Evolutionary conservation across 768 basidiomycete species (phyloP).

Genomic region (Xerocomus brunneocitrinus): DNA sequence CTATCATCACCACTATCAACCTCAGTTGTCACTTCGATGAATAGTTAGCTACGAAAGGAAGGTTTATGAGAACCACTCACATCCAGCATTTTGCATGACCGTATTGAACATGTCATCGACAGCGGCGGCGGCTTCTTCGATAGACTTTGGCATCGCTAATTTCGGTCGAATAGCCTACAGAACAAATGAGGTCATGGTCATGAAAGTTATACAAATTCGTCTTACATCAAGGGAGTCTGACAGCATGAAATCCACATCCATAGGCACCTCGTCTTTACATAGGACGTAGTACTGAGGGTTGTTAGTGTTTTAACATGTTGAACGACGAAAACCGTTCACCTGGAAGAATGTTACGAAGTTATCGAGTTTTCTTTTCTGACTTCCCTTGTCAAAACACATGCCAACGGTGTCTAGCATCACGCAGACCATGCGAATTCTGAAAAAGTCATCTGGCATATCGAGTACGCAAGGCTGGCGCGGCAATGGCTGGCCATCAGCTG

Average conservation of each 20-base stretch:
- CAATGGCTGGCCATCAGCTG: conserved; percentile 86
- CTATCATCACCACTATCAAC: conserved; percentile 49
- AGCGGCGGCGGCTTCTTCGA: conserved; percentile 81
- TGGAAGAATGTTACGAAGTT: conserved; percentile 92
- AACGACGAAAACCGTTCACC: conserved; percentile 38
- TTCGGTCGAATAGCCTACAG: conserved; percentile 83
- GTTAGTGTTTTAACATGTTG: conserved; percentile 3
- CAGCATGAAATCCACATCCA: conserved; percentile 98
- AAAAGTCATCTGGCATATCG: conserved; percentile 95
- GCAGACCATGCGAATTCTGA: conserved; percentile 88
- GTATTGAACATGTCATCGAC: conserved; percentile 87
- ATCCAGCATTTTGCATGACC: conserved; percentile 55
- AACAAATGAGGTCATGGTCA: neutral
- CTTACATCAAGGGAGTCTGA: conserved; percentile 88
- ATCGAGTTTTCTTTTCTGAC: conserved; percentile 89
- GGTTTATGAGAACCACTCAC: conserved; percentile 33
- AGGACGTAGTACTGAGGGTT: conserved; percentile 66
- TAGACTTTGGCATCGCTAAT: conserved; percentile 58
- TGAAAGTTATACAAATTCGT: neutral
- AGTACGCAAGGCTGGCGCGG: conserved; percentile 70
- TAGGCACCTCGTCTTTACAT: conserved; percentile 87
- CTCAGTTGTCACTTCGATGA: conserved; percentile 30
- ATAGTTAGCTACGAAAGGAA: conserved; percentile 14
- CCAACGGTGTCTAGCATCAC: conserved; percentile 93
- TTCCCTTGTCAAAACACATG: conserved; percentile 95